Conservation (phyloP, 2,329 filamentous ascomycete species). For the Aspergillus jensenii region DNA sequence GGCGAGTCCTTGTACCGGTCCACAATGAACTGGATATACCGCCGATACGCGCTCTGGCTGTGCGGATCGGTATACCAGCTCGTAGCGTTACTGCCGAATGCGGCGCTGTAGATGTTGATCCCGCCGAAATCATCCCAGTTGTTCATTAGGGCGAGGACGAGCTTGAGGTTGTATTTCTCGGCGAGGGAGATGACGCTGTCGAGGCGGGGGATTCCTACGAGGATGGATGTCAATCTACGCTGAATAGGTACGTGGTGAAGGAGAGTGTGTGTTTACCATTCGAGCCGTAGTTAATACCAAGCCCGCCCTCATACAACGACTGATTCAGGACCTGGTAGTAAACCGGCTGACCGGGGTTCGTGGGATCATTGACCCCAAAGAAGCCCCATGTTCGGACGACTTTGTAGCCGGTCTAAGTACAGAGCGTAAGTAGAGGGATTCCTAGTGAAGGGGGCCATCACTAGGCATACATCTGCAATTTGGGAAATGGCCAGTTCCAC, state of each 20-base stretch:
- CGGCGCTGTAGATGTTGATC: slow-evolving; percentile 57
- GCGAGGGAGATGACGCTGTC: slow-evolving; percentile 63
- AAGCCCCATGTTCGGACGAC: slow-evolving; percentile 7
- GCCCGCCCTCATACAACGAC: slow-evolving; percentile 1
- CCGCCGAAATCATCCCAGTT: slow-evolving; percentile 69
- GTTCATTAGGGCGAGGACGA: slow-evolving; percentile 60
- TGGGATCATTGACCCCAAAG: slow-evolving; percentile 4
- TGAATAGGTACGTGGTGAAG: too few relatives aligned
- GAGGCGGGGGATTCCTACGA: slow-evolving; percentile 48
- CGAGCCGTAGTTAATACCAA: slow-evolving; percentile 7
- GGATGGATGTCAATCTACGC: background rate
- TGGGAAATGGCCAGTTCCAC: slow-evolving; percentile 4
- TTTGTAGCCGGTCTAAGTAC: slow-evolving; percentile 4
- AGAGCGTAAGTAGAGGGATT: background rate
- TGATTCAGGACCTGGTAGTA: slow-evolving; percentile 8
- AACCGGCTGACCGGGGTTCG: background rate
- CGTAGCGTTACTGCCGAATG: slow-evolving; percentile 53
- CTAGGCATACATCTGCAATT: background rate
- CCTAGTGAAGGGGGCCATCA: background rate
- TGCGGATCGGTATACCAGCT: slow-evolving; percentile 58
- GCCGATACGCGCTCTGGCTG: slow-evolving; percentile 59
- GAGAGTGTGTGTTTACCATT: too few relatives aligned
- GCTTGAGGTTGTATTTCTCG: slow-evolving; percentile 58
- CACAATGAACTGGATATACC: slow-evolving; percentile 61
- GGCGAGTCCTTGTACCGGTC: slow-evolving; percentile 58